Conservation (phyloP, 2,329 filamentous ascomycete genomes). For the Chaetomium sp. region DNA sequence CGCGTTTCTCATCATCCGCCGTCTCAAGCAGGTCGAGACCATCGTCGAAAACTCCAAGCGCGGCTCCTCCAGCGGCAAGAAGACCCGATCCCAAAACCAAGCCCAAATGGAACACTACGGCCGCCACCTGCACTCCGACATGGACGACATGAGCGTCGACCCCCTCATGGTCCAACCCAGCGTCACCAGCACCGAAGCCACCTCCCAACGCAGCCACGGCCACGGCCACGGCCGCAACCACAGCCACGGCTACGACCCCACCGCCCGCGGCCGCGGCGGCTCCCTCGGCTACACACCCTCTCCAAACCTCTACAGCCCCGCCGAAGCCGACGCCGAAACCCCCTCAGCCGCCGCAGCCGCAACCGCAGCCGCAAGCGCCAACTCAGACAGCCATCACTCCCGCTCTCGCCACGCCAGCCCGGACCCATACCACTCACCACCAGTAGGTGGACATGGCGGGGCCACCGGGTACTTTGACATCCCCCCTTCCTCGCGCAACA, state of each 20-base stretch:
- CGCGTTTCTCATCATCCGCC: conserved; percentile 44
- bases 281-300: conserved; percentile 19
- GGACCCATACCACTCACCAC: conserved; percentile 18
- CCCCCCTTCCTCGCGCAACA: conserved; percentile 5
- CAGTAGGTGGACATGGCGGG: too few species aligned
- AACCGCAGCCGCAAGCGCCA: too few species aligned
- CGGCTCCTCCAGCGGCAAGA: conserved; percentile 31
- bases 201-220: conserved; percentile 11
- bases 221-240: conserved; percentile 5
- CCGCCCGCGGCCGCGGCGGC: conserved; percentile 15
- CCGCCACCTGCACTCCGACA: conserved; percentile 33
- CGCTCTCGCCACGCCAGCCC: conserved; percentile 21
- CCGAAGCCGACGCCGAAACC: too few species aligned
- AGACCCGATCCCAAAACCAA: conserved; percentile 26
- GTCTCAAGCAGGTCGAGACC: conserved; percentile 41
- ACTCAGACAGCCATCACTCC: neutral
- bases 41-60: conserved; percentile 30
- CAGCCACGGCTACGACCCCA: neutral
- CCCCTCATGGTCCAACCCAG: conserved; percentile 30
- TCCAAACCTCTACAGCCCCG: conserved; percentile 8
- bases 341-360: too few species aligned
- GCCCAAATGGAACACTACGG: conserved; percentile 32
- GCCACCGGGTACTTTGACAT: conserved; percentile 22
- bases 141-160: conserved; percentile 38
- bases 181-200: conserved; percentile 7